Conservation (phyloP, 352 stramenopile genomes). For the Phytophthora macrochlamydospora region DNA sequence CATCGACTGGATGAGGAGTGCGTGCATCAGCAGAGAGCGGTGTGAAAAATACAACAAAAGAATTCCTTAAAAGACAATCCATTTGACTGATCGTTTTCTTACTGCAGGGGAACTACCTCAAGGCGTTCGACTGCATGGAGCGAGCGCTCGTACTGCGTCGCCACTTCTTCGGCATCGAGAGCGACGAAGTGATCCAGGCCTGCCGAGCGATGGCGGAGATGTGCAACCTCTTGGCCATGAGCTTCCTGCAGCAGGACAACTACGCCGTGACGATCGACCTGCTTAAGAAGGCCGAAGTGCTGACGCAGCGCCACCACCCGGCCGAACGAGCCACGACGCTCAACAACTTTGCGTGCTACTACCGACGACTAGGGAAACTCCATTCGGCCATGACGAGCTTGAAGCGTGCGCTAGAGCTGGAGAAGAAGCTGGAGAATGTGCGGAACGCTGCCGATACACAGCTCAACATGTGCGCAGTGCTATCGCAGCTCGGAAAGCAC, state of each 20-base stretch:
- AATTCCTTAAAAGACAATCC: neutral
- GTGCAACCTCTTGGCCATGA: slow-evolving; percentile 95
- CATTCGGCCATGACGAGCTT: slow-evolving; percentile 92
- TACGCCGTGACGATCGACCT: slow-evolving; percentile 91
- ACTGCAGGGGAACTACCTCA: slow-evolving; percentile 88
- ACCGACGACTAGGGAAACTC: slow-evolving; percentile 87
- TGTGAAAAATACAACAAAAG: slow-evolving; percentile 17
- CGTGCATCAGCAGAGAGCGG: slow-evolving; percentile 83
- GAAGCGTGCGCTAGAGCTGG: slow-evolving; percentile 89
- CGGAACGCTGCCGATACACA: slow-evolving; percentile 92
- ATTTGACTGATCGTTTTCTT: neutral
- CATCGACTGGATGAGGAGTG: slow-evolving; percentile 92
- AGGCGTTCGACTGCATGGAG: slow-evolving; percentile 94
- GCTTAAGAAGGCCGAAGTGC: slow-evolving; percentile 93
- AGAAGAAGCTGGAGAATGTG: slow-evolving; percentile 72
- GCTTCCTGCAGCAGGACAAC: slow-evolving; percentile 94
- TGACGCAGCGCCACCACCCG: slow-evolving; percentile 83
- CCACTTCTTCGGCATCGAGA: slow-evolving; percentile 93
- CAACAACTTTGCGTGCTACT: slow-evolving; percentile 96
- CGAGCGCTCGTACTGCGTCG: slow-evolving; percentile 89
- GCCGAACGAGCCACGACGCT: slow-evolving; percentile 88
- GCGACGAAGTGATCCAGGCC: slow-evolving; percentile 79
- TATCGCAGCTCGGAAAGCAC: slow-evolving; percentile 90
- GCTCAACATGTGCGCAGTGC: slow-evolving; percentile 93
- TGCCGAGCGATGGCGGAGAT: slow-evolving; percentile 92